Evolutionary conservation across 2,329 filamentous ascomycete species (phyloP).

Genomic region (Dothideomycetes sp.): DNA sequence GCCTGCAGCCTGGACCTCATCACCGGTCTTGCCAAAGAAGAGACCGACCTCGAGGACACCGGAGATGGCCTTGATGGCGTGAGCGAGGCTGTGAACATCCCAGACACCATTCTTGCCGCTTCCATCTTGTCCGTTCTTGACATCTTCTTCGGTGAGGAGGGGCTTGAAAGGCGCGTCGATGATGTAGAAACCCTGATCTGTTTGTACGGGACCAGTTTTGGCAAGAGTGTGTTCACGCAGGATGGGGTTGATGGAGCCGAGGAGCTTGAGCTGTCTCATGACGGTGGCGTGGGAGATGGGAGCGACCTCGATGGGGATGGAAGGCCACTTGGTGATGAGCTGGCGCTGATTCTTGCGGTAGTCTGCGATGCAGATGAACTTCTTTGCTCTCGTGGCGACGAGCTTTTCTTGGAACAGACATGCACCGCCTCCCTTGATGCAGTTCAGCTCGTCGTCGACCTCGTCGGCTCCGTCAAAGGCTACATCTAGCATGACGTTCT

Average conservation of each 20-base stretch:
- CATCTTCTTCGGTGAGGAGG: constrained; percentile 53
- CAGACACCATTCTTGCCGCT: constrained; percentile 49
- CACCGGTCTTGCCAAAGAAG: constrained; percentile 73
- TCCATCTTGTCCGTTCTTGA: constrained; percentile 29
- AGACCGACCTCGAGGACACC: constrained; percentile 89
- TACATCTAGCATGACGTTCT: constrained; percentile 61
- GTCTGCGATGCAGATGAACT: constrained; percentile 84
- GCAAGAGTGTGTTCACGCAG: constrained; percentile 62
- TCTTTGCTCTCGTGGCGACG: constrained; percentile 71
- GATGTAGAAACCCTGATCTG: constrained; percentile 79
- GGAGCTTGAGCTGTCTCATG: constrained; percentile 55
- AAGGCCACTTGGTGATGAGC: constrained; percentile 66
- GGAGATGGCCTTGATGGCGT: constrained; percentile 65
- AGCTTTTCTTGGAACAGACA: constrained; percentile 97
- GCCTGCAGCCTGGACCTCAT: constrained; percentile 48
- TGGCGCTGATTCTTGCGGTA: constrained; percentile 78
- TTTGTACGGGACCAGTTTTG: constrained; percentile 75
- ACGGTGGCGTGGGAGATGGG: constrained; percentile 74
- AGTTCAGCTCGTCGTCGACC: constrained; percentile 87
- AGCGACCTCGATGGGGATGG: constrained; percentile 86
- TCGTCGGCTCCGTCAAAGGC: constrained; percentile 96
- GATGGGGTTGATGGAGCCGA: constrained; percentile 62
- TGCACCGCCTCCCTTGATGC: constrained; percentile 96
- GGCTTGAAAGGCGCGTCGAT: constrained; percentile 80
- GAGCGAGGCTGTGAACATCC: constrained; percentile 67